Evolutionary conservation across 163 green algal genomes (phyloP), one percentile per base, ranked within the genome.

Genomic region (Scenedesmus sp.): DNA sequence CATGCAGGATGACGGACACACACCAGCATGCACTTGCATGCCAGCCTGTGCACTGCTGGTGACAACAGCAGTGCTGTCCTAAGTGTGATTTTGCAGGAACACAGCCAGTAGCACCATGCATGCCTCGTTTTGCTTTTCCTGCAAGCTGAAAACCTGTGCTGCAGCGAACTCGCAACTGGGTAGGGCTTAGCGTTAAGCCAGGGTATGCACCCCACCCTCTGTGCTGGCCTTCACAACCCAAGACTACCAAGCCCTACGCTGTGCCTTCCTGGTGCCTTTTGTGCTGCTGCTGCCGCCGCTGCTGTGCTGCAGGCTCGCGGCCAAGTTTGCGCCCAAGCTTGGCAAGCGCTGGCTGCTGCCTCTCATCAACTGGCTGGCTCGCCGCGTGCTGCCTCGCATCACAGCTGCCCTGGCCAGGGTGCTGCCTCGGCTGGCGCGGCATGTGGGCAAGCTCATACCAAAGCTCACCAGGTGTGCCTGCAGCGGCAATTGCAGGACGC

Each of bases 311-410:
- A 90, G 67, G 52, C 10, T 83, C 16, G 52, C 67, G 20, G 66
- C 67, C 16, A 67, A 55, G 52, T 26, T n/a, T 90, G 86, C 86
- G 4, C 86, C 86, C 20, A 20, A 12, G 18, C 16, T 90, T 18
- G 52, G 20, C 18, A 84, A 83, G 86, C 67, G 67, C 13, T 84
- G 66, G 16, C 34, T 90, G 86, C 16, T 67, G 52, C 86, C 86
- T 2, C 4, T 23, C 4, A 20, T 84, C 4, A 67, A 2, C 46
- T 90, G 86, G 86, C 52, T 83, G 5, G 54, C 67, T 26, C 70
- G 70, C 6, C 52, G 74, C 16, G 52, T 23, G 20, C 86, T 90
- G 66, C 86, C 86, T n/a, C 66, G 23, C 13, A 13, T 90, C 3
- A 26, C 67, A 34, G 16, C 52, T 4, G 10, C 20, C 12, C 86